A percentile compares a stretch with the other conserved stretches of the same genome.
These are phyloP conservation scores for Neonectria coccinea DNA, from an alignment of 2,329 filamentous ascomycete genomes.

Conservation along the genomic window DNA sequence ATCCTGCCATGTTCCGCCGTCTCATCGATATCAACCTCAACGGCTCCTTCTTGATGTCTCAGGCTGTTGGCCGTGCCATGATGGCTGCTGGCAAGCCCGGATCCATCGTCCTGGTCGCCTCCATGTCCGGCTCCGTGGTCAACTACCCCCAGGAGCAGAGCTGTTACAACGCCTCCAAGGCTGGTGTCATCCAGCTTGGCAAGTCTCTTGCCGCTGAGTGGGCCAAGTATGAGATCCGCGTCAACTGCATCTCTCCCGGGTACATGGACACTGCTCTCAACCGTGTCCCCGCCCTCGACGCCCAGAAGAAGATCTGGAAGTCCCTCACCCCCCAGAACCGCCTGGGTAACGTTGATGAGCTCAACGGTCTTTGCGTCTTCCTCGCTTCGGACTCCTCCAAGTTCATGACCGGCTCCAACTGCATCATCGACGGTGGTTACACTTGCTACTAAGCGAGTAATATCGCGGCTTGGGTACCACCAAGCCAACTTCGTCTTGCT, in stretches of 20 bases:
- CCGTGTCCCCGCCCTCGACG: slow-evolving; percentile 80
- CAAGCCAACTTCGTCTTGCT: not conserved
- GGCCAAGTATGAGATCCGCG: slow-evolving; percentile 83
- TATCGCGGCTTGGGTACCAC: slow-evolving; percentile 10
- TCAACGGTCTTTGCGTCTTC: slow-evolving; percentile 83
- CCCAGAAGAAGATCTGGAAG: slow-evolving; percentile 86
- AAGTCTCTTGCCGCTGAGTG: slow-evolving; percentile 87
- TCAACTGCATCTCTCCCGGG: slow-evolving; percentile 86
- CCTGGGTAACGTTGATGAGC: slow-evolving; percentile 78
- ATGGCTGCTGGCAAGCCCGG: slow-evolving; percentile 78
- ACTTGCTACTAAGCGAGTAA: slow-evolving; percentile 65
- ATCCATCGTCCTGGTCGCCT: slow-evolving; percentile 80
- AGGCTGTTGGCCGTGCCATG: slow-evolving; percentile 78
- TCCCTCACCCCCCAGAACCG: slow-evolving; percentile 79
- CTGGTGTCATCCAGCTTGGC: slow-evolving; percentile 80
- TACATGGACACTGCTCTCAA: slow-evolving; percentile 90
- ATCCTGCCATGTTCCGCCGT: slow-evolving; percentile 79
- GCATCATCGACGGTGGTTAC: slow-evolving; percentile 78
- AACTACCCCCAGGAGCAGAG: slow-evolving; percentile 88
- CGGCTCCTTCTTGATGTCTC: slow-evolving; percentile 81
- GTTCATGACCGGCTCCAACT: slow-evolving; percentile 84
- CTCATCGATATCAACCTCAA: slow-evolving; percentile 87
- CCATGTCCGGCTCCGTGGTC: slow-evolving; percentile 86
- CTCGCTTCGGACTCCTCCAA: slow-evolving; percentile 77
- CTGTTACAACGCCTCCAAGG: slow-evolving; percentile 88